Evolutionary conservation across 768 basidiomycete species (phyloP), one percentile per base, ranked within the genome.

Genomic region (Phlegmacium glaucopus): DNA sequence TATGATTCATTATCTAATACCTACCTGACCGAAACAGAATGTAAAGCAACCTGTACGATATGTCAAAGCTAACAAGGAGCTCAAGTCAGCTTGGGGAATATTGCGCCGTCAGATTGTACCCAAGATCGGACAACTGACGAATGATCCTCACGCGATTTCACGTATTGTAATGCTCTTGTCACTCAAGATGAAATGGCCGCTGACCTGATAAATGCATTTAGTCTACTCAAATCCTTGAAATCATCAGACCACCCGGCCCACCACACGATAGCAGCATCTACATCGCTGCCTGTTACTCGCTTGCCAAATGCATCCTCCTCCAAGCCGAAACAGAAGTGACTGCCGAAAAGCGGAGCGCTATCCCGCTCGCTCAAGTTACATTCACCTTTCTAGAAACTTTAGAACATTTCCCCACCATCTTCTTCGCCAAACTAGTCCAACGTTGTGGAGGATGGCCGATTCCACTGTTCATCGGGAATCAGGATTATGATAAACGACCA

Each of bases 271-370:
- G 60, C 22, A 54, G 62, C n/a, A 68, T 88, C 44, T 94, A 93
- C 62, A 64, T 74, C 39, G 89, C 91, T 42, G 75, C 87, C 16
- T 78, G 94, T 38, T 94, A 90, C 16, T 87, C 93, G n/a, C 78
- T 97, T 34, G 74, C 91, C 39, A 97, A 98, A 61, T 73, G 83
- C 13, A 84, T 98, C 50, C 76, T 97, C 37, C 75, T 89, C 28
- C 95, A 97, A 69, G 94, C 94, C 13, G 94, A 96, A 70, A 87
- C 85, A 0, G 95, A 98, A 65, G 90, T 95, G 8, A 76, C 87
- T 1, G 93, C 94, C 2, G 90, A 94, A 66, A 83, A 87, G 58
- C 82, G 83, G 26, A 87, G 87, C 17, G 94, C 93, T 0, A 73
- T 77, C 30, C 95, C 95, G 0, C 77, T 99, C 17, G 90, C 89